These are phyloP conservation scores for Papilionanthe hybrid DNA, from an alignment of 116 monocot genomes.

Conservation along the genomic window DNA sequence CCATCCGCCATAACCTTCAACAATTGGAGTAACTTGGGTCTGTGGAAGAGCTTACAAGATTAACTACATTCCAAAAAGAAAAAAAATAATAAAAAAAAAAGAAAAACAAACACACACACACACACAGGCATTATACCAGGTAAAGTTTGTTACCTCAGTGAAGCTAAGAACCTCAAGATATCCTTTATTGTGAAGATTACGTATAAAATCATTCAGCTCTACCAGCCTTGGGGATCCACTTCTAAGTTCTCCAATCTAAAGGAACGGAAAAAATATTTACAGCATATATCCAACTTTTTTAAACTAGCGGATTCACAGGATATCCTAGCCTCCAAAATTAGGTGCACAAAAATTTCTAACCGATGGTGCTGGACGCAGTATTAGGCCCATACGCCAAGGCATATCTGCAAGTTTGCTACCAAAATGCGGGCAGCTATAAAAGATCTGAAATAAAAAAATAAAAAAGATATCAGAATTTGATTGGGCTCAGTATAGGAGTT, in stretches of 20 bases:
- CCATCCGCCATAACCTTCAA: slow-evolving; percentile 99
- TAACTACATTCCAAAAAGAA: not conserved
- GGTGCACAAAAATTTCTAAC: slow-evolving; percentile 35
- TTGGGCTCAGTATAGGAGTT: not conserved
- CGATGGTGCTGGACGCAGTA: slow-evolving; percentile 91
- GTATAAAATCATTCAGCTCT: slow-evolving; percentile 87
- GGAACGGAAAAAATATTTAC: not conserved
- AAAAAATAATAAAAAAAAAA: not conserved
- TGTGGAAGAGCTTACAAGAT: slow-evolving; percentile 15
- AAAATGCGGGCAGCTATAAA: slow-evolving; percentile 99
- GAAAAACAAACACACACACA: not conserved
- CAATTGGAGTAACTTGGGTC: slow-evolving; percentile 98
- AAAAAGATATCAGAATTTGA: slow-evolving; percentile 8
- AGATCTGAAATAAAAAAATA: slow-evolving; percentile 48
- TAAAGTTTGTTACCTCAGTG: slow-evolving; percentile 65
- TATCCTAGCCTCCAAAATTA: not conserved
- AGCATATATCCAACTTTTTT: not conserved
- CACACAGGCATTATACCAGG: not conserved
- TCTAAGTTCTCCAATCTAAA: slow-evolving; percentile 87
- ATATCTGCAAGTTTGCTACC: slow-evolving; percentile 98
- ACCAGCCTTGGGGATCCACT: slow-evolving; percentile 88
- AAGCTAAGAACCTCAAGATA: slow-evolving; percentile 89
- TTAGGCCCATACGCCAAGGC: slow-evolving; percentile 97
- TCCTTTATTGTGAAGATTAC: slow-evolving; percentile 65
- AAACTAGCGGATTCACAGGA: not conserved